Percentiles rank a stretch among this genome's conserved stretches.
Conservation (phyloP, 1,284 basidiomycete genomes). For the Sporisorium iseilematis-ciliati region DNA sequence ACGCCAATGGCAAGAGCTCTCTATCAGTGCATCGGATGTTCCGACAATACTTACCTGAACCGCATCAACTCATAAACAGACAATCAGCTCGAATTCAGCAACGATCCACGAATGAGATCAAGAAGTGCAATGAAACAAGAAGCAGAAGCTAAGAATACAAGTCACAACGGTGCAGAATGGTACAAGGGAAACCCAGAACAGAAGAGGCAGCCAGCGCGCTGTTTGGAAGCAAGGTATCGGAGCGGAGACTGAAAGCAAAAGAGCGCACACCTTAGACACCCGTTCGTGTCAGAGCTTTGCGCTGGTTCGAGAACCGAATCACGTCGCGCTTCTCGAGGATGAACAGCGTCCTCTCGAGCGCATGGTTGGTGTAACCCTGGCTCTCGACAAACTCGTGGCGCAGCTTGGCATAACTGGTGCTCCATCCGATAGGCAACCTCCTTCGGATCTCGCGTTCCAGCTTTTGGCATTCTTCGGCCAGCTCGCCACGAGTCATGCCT, state of each 20-base stretch:
- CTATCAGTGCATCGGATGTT: too few relatives aligned
- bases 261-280: slow-evolving; percentile 53
- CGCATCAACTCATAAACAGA: too few relatives aligned
- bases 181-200: slow-evolving; percentile 6
- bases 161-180: slow-evolving; percentile 42
- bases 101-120: background rate
- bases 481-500: slow-evolving; percentile 88
- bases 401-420: slow-evolving; percentile 91
- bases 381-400: slow-evolving; percentile 94
- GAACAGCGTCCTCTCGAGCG: slow-evolving; percentile 90
- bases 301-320: slow-evolving; percentile 80
- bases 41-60: too few relatives aligned
- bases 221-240: background rate
- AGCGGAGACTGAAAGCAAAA: background rate
- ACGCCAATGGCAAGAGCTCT: too few relatives aligned
- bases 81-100: background rate
- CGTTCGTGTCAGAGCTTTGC: slow-evolving; percentile 66
- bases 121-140: slow-evolving; percentile 7
- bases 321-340: slow-evolving; percentile 96
- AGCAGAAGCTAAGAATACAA: slow-evolving; percentile 14
- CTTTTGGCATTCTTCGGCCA: slow-evolving; percentile 91
- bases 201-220: background rate
- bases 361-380: slow-evolving; percentile 80
- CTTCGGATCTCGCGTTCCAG: slow-evolving; percentile 92
- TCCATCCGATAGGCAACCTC: slow-evolving; percentile 94